Base-by-base conservation (phyloP, 345 rosid genomes). In the Gossypium rotundifolium region DNA sequence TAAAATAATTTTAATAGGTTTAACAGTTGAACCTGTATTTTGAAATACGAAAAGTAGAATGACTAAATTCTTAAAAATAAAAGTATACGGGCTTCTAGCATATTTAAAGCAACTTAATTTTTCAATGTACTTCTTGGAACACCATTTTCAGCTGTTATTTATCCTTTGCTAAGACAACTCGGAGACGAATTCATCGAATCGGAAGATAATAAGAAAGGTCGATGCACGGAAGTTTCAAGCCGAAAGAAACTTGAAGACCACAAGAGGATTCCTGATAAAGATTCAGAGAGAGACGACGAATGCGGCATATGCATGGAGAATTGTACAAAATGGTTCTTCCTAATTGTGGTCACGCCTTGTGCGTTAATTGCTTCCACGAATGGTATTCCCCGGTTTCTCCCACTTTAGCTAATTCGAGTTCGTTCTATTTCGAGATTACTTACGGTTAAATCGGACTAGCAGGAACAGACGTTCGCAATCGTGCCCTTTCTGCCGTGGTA, bases 281-380 rank as follows among this genome's bases (percentile, higher is more conserved):
- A 84, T 65, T 20, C 70, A 17, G 92, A 85, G 45, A 79, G 84
- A 78, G 89, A 87, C 2, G 87, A 86, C 2, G 93, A 90, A 73
- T 90, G 93, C 51, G 91, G 87, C 59, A 90, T 88, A 70, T 90
- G 96, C 84, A 86, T 90, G 93, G 96, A 90, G 73, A 83, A 76
- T 72, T 68, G 80, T 55, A 77, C 81, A 84, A 80, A 80, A 81
- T 84, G 82, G 84, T 81, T 6, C 79, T 90, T 63, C 96, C 93
- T 9, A 83, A 76, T 73, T 88, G 96, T 17, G 87, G 88, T 45
- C 96, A 90, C 27, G 85, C 87, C 74, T 70, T 88, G 76, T 90
- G 90, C 84, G 79, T 85, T 17, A 80, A 62, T 77, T 88, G 96
- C 84, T 90, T 83, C 83, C 87, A 81, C 14, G 88, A 88, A 70